A percentile compares a stretch with the other conserved stretches of the same genome.
These are phyloP conservation scores for Candida buenavistaensis DNA, from an alignment of 1,139 yeast genomes.

Conservation along the genomic window DNA sequence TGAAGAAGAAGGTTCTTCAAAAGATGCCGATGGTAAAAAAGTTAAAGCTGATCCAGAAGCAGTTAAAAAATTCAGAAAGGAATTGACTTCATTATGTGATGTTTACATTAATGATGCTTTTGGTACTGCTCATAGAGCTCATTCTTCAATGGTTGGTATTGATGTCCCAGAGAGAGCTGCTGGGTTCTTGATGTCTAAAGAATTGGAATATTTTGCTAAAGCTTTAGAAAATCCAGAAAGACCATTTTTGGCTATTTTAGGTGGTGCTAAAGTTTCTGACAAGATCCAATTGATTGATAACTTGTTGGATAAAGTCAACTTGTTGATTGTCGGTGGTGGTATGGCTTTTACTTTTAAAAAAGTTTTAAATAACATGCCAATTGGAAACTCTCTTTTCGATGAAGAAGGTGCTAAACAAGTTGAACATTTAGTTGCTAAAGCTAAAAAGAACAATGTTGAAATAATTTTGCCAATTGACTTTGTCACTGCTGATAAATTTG, in stretches of 20 bases:
- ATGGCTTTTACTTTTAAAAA: constrained; percentile 99
- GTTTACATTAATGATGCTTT: constrained; percentile 97
- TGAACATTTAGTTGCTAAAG: constrained; percentile 85
- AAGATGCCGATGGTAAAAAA: constrained; percentile 76
- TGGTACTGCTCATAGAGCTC: constrained; percentile 99
- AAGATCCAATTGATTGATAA: constrained; percentile 97
- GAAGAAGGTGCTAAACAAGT: constrained; percentile 93
- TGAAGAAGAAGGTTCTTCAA: constrained; percentile 88
- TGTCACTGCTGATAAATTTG: constrained; percentile 90
- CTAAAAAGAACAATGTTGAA: constrained; percentile 91
- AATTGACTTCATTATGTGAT: constrained; percentile 87
- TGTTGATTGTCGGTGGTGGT: constrained; percentile 96
- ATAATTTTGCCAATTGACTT: constrained; percentile 91
- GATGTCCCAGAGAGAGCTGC: constrained; percentile 93
- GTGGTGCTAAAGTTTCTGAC: constrained; percentile 98
- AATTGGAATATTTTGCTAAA: constrained; percentile 92
- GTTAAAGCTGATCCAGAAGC: constrained; percentile 83
- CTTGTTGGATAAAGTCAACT: constrained; percentile 90
- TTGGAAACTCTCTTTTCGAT: constrained; percentile 89
- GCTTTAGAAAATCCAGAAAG: constrained; percentile 95
- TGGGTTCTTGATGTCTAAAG: constrained; percentile 96
- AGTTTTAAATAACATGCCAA: constrained; percentile 77
- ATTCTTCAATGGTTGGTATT: constrained; percentile 96
- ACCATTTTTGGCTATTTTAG: constrained; percentile 96
- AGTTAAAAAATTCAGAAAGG: constrained; percentile 81